A percentile compares a stretch with the other conserved stretches of the same genome.
Conservation (phyloP, 202 grass and related monocot species). For the Alloteropsis angusta region DNA sequence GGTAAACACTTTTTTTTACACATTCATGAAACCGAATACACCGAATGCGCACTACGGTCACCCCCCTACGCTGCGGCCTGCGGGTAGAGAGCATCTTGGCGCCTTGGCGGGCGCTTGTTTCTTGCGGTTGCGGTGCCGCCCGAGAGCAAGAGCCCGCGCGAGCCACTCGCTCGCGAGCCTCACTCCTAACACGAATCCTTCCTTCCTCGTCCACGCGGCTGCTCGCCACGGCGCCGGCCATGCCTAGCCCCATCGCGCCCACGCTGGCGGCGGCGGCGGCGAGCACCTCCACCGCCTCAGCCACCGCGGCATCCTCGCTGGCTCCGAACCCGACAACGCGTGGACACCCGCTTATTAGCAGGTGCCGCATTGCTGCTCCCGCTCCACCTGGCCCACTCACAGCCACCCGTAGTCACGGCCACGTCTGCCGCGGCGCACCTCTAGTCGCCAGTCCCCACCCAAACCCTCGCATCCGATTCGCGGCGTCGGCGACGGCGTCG, state of each 20-base stretch:
- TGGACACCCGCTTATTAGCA: conserved; percentile 13
- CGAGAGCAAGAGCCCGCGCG: neutral
- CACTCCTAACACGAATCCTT: neutral
- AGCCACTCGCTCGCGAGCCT: conserved; percentile 16
- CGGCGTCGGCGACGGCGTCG: conserved; percentile 6
- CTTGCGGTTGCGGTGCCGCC: neutral
- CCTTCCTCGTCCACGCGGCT: neutral
- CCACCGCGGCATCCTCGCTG: neutral
- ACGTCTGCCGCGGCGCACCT: neutral
- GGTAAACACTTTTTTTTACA: too few relatives aligned
- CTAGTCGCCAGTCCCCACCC: neutral
- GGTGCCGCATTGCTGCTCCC: neutral
- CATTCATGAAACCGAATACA: too few relatives aligned
- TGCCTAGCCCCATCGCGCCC: neutral
- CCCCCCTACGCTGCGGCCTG: too few relatives aligned
- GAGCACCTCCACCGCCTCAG: neutral
- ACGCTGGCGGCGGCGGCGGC: neutral
- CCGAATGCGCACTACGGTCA: too few relatives aligned
- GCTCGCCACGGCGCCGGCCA: neutral
- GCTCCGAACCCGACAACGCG: conserved; percentile 36
- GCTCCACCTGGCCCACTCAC: neutral
- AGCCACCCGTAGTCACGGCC: neutral
- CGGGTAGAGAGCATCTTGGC: too few relatives aligned
- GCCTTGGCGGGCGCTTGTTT: too few relatives aligned
- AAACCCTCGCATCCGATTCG: conserved; percentile 16